Percentiles rank a stretch among this genome's conserved stretches.
Evolutionary conservation across 768 basidiomycete species (phyloP).

Genomic region (Sarcomyxa edulis): DNA sequence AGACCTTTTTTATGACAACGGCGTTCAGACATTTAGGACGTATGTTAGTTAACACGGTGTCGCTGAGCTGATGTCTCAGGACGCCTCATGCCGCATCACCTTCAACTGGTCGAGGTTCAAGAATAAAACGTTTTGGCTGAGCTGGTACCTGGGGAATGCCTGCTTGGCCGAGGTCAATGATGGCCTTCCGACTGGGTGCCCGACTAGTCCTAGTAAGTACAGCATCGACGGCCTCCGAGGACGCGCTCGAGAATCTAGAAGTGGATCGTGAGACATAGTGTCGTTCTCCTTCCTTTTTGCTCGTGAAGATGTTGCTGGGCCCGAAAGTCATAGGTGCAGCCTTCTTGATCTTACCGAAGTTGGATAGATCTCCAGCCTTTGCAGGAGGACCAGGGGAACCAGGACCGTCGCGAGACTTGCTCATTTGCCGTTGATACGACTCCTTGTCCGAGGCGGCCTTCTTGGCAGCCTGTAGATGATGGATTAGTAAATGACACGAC

Average conservation of each 20-base stretch:
- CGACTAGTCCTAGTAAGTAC: constrained; percentile 42
- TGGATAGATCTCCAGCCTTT: constrained; percentile 81
- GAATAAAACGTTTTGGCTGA: constrained; percentile 66
- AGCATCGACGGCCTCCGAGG: constrained; percentile 57
- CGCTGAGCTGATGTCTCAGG: constrained; percentile 44
- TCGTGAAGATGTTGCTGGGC: constrained; percentile 78
- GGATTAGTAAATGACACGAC: constrained; percentile 3
- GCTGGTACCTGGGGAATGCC: constrained; percentile 40
- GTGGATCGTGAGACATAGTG: constrained; percentile 75
- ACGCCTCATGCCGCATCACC: constrained; percentile 28
- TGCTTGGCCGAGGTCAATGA: constrained; percentile 42
- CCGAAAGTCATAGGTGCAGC: constrained; percentile 69
- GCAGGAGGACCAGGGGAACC: constrained; percentile 53
- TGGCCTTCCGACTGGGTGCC: constrained; percentile 43
- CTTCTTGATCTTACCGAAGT: constrained; percentile 84
- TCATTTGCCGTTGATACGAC: constrained; percentile 52
- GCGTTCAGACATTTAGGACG: constrained; percentile 55
- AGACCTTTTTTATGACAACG: constrained; percentile 70
- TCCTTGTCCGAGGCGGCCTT: constrained; percentile 63
- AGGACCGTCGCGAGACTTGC: constrained; percentile 74
- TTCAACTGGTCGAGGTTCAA: constrained; percentile 73
- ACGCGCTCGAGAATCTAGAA: too few species aligned
- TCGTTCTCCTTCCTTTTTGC: constrained; percentile 59
- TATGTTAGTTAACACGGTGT: constrained; percentile 43
- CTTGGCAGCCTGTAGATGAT: constrained; percentile 61